phyloP scores from a whole-genome alignment of 805 yeast species.

The Saccharomycopsis babjevae region DNA sequence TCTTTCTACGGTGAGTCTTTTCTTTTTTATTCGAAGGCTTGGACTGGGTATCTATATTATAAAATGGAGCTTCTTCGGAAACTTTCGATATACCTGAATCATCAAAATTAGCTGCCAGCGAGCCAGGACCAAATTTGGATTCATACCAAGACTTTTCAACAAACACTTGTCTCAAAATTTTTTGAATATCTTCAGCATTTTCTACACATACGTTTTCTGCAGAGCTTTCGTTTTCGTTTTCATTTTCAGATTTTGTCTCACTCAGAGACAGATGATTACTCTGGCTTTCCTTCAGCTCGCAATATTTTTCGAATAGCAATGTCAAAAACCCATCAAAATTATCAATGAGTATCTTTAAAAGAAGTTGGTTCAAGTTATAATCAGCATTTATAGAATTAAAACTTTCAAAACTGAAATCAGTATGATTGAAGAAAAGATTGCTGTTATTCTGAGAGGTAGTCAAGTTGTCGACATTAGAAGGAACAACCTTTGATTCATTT shows the following conservation, averaged over 20 bases:
- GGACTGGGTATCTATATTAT: neutral
- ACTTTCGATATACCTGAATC: neutral
- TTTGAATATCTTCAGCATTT: neutral
- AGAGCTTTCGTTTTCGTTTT: neutral
- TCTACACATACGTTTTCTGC: neutral
- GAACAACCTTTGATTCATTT: constrained; percentile 5
- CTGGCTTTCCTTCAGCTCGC: neutral
- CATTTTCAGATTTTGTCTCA: neutral
- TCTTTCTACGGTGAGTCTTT: neutral
- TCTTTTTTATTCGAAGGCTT: neutral
- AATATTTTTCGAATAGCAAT: neutral
- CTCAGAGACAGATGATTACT: neutral
- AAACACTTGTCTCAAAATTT: neutral
- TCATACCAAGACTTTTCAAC: neutral
- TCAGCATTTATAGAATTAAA: constrained; percentile 15
- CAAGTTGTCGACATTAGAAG: neutral
- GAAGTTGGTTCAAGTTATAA: constrained; percentile 15
- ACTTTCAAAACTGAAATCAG: constrained; percentile 15
- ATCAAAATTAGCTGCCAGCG: neutral
- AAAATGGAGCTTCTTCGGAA: neutral
- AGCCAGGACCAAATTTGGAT: neutral
- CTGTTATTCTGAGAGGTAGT: neutral
- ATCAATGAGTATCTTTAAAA: constrained; percentile 14
- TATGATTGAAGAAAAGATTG: neutral
- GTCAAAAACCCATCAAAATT: constrained; percentile 12